A percentile compares a stretch with the other conserved stretches of the same genome.
Conservation (phyloP, 805 yeast species). For the Metschnikowia kofuensis region DNA sequence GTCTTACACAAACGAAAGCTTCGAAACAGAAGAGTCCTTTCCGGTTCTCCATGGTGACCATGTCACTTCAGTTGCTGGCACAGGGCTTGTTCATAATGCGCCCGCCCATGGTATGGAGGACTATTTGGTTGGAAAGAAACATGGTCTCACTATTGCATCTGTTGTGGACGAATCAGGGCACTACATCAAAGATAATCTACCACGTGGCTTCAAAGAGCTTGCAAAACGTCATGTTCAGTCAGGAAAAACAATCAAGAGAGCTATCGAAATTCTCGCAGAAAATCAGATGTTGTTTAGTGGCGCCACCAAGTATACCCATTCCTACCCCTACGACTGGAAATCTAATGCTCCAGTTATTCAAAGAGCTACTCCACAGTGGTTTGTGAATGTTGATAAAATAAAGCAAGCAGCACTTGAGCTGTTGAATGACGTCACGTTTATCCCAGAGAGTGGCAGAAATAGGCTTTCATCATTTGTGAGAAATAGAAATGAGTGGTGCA, state of each 20-base stretch:
- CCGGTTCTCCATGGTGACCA: slow-evolving; percentile 79
- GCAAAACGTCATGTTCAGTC: slow-evolving; percentile 16
- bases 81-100: slow-evolving; percentile 95
- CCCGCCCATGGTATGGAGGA: slow-evolving; percentile 99
- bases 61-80: slow-evolving; percentile 79
- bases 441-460: slow-evolving; percentile 69
- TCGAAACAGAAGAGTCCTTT: slow-evolving; percentile 27
- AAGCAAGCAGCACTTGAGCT: slow-evolving; percentile 61
- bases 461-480: slow-evolving; percentile 70
- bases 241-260: slow-evolving; percentile 27
- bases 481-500: slow-evolving; percentile 94
- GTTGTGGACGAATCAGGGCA: slow-evolving; percentile 78
- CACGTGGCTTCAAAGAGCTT: slow-evolving; percentile 36
- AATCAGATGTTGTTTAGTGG: slow-evolving; percentile 46
- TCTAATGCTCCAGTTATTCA: slow-evolving; percentile 93
- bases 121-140: slow-evolving; percentile 61
- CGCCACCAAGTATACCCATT: slow-evolving; percentile 60
- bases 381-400: slow-evolving; percentile 76
- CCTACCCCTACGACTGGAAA: slow-evolving; percentile 97
- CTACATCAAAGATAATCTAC: slow-evolving; percentile 51
- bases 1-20: slow-evolving; percentile 56
- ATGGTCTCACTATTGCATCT: slow-evolving; percentile 60
- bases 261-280: slow-evolving; percentile 36
- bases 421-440: slow-evolving; percentile 60
- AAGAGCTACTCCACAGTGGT: slow-evolving; percentile 96